Evolutionary conservation across 108 stramenopile genomes (phyloP), one percentile per base, ranked within the genome.

Genomic region (Pseudonitzschia multiseries): DNA sequence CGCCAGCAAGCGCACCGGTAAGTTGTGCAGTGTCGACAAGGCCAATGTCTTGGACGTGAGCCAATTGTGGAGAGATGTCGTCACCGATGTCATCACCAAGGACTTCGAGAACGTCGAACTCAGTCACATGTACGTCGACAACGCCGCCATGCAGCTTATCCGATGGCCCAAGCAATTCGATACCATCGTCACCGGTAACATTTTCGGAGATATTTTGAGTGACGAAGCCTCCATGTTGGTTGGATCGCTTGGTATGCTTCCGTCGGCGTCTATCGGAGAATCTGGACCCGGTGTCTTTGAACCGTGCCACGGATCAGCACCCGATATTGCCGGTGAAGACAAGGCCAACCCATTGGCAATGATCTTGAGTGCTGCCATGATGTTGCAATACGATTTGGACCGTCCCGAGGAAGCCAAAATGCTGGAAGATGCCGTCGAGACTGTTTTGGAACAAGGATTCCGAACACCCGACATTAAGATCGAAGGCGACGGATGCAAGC

Each of bases 91-190:
- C 70, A 92, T 96, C 63, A 76, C 84, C 62, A 86, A 92, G 72
- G 89, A 96, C 60, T 96, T 93, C 79, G 82, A 92, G 0, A 88
- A 95, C 57, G 93, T 99, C 29, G 91, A 96, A 73, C 83, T 98
- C 64, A 91, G 87, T 28, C 97, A 97, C 87, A 98, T 98, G 97
- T 99, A 99, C 77, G 97, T 98, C 36, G 98, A 99, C 75, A 99
- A 99, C 80, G 97, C 97, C 54, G 97, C 98, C 71, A 98, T 98
- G 97, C 97, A 99, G 79, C 91, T 99, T 64, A 98, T 99, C 70
- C 93, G 97, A 66, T 94, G 86, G 84, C 99, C 99, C 56, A 96
- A 93, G 79, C 96, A 98, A 87, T 99, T 99, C 83, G 99, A 99
- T 73, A 96, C 95, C 64, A 96, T 99, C 75, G 97, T 98, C 17